Evolutionary conservation across 2,329 filamentous ascomycete genomes (phyloP).

Genomic region (Colletotrichum siamense): DNA sequence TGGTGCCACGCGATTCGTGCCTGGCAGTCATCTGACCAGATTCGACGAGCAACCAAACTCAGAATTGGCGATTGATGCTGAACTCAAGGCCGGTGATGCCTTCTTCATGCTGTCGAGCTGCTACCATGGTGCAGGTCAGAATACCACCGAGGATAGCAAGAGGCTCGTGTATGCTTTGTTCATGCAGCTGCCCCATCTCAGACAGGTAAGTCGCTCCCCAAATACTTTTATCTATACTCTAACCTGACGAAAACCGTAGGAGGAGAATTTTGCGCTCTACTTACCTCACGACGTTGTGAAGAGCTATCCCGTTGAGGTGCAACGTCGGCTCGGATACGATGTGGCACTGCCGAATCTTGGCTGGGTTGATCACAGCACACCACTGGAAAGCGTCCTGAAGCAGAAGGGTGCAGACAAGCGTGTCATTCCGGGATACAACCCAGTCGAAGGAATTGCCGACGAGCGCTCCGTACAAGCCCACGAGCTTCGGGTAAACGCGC

Average conservation of each 20-base stretch:
- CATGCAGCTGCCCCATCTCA: background rate
- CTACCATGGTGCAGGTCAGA: background rate
- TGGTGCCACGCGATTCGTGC: conserved; percentile 24
- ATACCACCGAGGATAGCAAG: background rate
- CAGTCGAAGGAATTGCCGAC: background rate
- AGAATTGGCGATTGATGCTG: background rate
- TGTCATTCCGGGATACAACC: background rate
- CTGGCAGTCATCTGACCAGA: background rate
- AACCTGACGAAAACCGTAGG: background rate
- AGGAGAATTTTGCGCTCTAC: background rate
- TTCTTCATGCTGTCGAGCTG: background rate
- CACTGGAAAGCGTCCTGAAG: background rate
- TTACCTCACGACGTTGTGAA: background rate
- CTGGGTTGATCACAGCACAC: background rate
- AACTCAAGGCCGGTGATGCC: background rate
- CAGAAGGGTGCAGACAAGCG: background rate
- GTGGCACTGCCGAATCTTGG: background rate
- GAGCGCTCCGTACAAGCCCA: background rate
- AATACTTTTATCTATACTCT: background rate
- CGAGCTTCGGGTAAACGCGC: background rate
- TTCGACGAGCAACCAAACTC: background rate
- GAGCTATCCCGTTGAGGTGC: background rate
- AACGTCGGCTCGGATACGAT: background rate
- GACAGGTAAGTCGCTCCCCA: background rate
- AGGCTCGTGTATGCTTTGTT: background rate